Conservation (phyloP, 1,284 basidiomycete genomes). For the Sanghuangporus sanghuang region DNA sequence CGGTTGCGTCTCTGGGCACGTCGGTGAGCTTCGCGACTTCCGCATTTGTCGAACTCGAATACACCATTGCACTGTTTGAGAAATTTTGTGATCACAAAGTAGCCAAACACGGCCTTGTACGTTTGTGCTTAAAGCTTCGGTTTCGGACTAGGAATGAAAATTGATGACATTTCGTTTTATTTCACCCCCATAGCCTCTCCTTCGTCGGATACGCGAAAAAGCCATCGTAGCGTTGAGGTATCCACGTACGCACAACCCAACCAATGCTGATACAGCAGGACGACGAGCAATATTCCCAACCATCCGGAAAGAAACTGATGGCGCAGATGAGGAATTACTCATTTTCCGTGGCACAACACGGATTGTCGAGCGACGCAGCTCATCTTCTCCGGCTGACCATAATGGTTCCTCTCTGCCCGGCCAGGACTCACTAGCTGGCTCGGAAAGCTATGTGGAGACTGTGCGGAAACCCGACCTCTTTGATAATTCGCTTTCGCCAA, state of each 20-base stretch:
- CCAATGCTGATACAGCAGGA: neutral
- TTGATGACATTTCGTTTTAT: neutral
- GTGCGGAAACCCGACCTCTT: no score
- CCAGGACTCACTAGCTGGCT: no score
- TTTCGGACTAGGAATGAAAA: no score
- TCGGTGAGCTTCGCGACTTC: slow-evolving; percentile 16
- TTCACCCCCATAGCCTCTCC: neutral
- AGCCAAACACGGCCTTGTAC: slow-evolving; percentile 7
- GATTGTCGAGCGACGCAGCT: slow-evolving; percentile 1
- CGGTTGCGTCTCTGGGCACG: slow-evolving; percentile 17
- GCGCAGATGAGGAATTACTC: neutral
- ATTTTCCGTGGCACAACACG: slow-evolving; percentile 7
- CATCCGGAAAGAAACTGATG: neutral
- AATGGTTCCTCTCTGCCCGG: neutral
- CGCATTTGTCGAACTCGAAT: slow-evolving; percentile 17
- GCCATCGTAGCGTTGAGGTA: neutral
- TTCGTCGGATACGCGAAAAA: slow-evolving; percentile 5
- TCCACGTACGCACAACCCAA: neutral
- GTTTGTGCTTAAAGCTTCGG: neutral
- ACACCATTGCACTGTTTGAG: slow-evolving; percentile 1
- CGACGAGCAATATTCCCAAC: neutral
- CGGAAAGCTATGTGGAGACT: no score
- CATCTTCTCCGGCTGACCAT: neutral
- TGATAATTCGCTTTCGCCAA: no score
- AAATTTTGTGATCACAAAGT: neutral